Conservation (phyloP, 2,329 filamentous ascomycete species). For the Pseudocercospora eumusae region DNA sequence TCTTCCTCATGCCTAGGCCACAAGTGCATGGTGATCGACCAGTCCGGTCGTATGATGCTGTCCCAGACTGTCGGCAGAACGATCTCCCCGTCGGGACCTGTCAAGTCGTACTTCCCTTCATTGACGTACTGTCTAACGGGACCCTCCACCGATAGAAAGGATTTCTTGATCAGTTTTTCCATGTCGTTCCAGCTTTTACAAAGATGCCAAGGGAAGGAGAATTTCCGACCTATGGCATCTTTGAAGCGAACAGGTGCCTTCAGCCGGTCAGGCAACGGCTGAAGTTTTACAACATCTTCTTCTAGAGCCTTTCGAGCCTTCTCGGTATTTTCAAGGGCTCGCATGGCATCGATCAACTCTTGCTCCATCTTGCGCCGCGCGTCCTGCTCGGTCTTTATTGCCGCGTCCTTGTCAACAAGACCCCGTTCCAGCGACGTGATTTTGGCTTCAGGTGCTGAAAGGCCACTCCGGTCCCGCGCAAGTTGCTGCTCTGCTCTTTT, state of each 20-base stretch:
- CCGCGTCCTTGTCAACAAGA: too few species aligned
- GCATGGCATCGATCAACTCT: not conserved
- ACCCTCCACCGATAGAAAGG: conserved; percentile 49
- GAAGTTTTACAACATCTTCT: conserved; percentile 50
- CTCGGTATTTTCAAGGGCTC: conserved; percentile 24
- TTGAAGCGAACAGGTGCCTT: conserved; percentile 84
- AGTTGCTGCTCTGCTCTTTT: too few species aligned
- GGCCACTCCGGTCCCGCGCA: too few species aligned
- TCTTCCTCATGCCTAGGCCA: conserved; percentile 50
- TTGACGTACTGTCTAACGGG: conserved; percentile 49
- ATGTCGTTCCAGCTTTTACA: conserved; percentile 66
- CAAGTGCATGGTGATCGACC: conserved; percentile 53
- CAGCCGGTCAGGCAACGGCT: conserved; percentile 53
- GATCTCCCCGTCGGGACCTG: conserved; percentile 52
- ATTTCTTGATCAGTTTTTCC: conserved; percentile 52
- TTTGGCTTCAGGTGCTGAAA: too few species aligned
- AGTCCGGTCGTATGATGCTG: conserved; percentile 50
- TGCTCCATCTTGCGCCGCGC: not conserved
- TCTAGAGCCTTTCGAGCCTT: conserved; percentile 52
- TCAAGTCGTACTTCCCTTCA: conserved; percentile 51
- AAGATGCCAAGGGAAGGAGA: conserved; percentile 84
- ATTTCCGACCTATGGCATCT: conserved; percentile 86
- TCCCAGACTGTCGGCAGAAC: conserved; percentile 54
- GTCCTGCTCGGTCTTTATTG: too few species aligned
- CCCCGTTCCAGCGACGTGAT: too few species aligned